Evolutionary conservation across 345 rosid species (phyloP), one percentile per base, ranked within the genome.

Genomic region (Pelargonium nanum): DNA sequence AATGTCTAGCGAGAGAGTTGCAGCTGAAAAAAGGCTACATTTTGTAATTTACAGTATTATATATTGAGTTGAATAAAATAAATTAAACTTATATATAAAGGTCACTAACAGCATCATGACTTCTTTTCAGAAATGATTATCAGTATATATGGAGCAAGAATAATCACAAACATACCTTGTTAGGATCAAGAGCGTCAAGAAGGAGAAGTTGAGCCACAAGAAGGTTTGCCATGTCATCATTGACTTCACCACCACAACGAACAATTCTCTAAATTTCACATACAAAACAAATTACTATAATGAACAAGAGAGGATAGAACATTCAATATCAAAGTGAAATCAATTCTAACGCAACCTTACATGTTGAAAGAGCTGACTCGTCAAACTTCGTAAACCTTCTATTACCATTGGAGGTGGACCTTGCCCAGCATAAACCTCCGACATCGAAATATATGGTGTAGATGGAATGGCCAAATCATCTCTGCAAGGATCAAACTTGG

Each of bases 221-320:
- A 58, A 65, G 58, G 23, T 57, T 65, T 52, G 69, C 69, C 69
- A 65, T 65, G 2, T 65, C 69, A 58, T 65, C 68, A 40, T 65
- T 62, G 59, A 65, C 69, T n/a, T 62, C 63, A 19, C 69, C 69
- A 21, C 69, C 69, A 19, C 63, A 65, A n/a, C 69, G 53, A 34
- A 65, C 58, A 30, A 58, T 34, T 30, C 69, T 30, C 58, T 65
- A 24, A 52, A 52, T 58, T 59, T 66, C 59, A 59, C n/a, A 22
- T 22, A 16, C 44, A 0, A 13, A 19, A 58, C 19, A 21, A 58
- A 34, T 59, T 13, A 66, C 15, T 51, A 51, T 28, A 58, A 53
- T 15, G 26, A n/a, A 24, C 20, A 40, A 22, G 53, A 51, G 28
- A 51, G 6, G 52, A 30, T 9, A 24, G n/a, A 23, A 13, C 13